Conservation (phyloP, 495 filamentous ascomycete species). For the Viridothelium virens region DNA sequence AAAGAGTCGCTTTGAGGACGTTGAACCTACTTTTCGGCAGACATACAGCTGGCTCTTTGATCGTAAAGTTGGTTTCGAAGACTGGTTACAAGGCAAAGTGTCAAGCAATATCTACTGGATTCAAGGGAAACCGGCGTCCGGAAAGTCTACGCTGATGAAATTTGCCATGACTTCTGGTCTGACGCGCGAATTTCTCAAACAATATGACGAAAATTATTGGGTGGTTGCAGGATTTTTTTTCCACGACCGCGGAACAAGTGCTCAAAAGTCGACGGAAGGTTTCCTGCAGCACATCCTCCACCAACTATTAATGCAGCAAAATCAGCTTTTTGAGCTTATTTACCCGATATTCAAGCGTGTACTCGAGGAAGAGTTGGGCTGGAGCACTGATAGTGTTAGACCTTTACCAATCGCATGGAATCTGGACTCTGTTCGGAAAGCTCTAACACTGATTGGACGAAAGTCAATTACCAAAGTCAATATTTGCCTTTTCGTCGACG, state of each 20-base stretch:
- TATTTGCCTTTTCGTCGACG: background rate
- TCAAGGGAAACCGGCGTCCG: conserved; percentile 12
- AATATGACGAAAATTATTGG: background rate
- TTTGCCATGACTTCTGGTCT: no score
- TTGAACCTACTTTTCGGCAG: no score
- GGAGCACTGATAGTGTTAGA: background rate
- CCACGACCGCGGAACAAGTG: conserved; percentile 34
- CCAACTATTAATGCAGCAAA: conserved; percentile 34
- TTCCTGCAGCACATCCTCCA: conserved; percentile 40
- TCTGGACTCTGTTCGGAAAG: background rate
- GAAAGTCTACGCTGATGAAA: conserved; percentile 17
- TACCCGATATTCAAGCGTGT: no score
- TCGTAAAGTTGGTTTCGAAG: no score
- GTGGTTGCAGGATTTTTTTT: conserved; percentile 40
- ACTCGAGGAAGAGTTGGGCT: background rate
- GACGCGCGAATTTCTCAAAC: background rate
- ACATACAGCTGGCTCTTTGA: no score
- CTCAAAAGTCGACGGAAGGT: conserved; percentile 40
- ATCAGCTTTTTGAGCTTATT: background rate
- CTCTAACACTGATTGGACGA: background rate
- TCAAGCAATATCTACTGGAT: conserved; percentile 18
- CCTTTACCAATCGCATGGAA: background rate
- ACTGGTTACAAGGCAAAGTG: no score
- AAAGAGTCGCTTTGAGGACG: no score
- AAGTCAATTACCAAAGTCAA: background rate